These are phyloP conservation scores for Isatis tinctoria DNA, from an alignment of 345 rosid genomes.

Conservation along the genomic window DNA sequence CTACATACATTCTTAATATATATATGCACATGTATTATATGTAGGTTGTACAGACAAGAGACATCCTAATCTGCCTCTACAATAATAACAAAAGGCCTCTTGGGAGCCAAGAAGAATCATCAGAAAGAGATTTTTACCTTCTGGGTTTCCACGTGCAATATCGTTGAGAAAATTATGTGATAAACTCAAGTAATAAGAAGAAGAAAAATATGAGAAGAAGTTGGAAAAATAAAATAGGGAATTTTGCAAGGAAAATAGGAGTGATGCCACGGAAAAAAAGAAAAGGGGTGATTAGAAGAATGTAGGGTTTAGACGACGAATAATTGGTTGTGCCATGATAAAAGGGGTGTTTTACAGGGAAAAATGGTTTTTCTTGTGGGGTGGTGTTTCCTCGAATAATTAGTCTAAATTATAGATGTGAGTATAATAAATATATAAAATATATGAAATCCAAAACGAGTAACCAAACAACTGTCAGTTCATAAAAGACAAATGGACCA, in stretches of 20 bases:
- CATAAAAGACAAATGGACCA: constrained; percentile 34
- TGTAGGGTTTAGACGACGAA: not conserved
- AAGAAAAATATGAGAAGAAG: not conserved
- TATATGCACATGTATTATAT: not conserved
- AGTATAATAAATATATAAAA: not conserved
- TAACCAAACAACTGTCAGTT: constrained; percentile 38
- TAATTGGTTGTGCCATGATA: not conserved
- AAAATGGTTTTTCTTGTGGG: not conserved
- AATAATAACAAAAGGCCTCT: constrained; percentile 20
- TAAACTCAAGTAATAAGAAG: not conserved
- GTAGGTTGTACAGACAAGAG: not conserved
- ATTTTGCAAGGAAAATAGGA: not conserved
- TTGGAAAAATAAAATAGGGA: not conserved
- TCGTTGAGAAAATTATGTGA: not conserved
- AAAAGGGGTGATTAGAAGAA: not conserved
- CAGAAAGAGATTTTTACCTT: constrained; percentile 36
- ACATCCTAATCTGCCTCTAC: constrained; percentile 5
- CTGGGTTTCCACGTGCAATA: constrained; percentile 60
- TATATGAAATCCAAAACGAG: not conserved
- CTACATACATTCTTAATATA: constrained; percentile 14
- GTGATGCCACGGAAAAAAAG: not conserved
- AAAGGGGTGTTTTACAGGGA: not conserved
- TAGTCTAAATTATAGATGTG: not conserved
- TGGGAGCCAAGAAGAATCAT: constrained; percentile 27
- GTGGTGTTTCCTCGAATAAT: constrained; percentile 6